These are phyloP conservation scores for Pugionium dolabratum DNA, from an alignment of 345 rosid species.

Conservation along the genomic window DNA sequence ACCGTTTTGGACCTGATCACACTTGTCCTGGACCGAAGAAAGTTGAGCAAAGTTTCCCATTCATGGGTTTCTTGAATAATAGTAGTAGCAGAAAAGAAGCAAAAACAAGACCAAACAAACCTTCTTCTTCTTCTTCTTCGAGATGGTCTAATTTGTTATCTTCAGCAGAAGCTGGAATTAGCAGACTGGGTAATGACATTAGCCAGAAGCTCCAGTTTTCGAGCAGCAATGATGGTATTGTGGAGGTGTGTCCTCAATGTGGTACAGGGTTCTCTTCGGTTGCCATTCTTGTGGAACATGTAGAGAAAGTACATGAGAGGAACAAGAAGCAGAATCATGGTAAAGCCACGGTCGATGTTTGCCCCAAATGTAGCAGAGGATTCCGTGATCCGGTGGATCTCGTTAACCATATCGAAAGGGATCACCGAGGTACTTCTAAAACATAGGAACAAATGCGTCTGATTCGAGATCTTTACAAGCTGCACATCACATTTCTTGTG, in stretches of 20 bases:
- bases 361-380: constrained; percentile 89
- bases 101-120: constrained; percentile 36
- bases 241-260: constrained; percentile 80
- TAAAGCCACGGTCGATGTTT: constrained; percentile 69
- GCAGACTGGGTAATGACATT: constrained; percentile 62
- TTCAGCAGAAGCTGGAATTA: constrained; percentile 77
- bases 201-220: constrained; percentile 65
- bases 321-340: constrained; percentile 47
- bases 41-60: constrained; percentile 53
- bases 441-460: constrained; percentile 40
- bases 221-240: constrained; percentile 35
- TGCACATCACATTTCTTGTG: not conserved
- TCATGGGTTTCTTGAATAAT: constrained; percentile 50
- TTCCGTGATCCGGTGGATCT: constrained; percentile 85
- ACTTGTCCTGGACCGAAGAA: constrained; percentile 74
- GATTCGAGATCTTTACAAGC: too few species aligned
- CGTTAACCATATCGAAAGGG: constrained; percentile 88
- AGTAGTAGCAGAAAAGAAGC: constrained; percentile 54
- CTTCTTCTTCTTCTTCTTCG: constrained; percentile 50
- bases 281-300: constrained; percentile 65
- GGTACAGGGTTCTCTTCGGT: constrained; percentile 66
- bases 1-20: constrained; percentile 88
- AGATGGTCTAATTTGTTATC: constrained; percentile 76
- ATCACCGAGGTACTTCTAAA: constrained; percentile 76
- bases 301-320: constrained; percentile 64